These are phyloP conservation scores for Moringa oleifera DNA, from an alignment of 345 rosid species.

Conservation along the genomic window DNA sequence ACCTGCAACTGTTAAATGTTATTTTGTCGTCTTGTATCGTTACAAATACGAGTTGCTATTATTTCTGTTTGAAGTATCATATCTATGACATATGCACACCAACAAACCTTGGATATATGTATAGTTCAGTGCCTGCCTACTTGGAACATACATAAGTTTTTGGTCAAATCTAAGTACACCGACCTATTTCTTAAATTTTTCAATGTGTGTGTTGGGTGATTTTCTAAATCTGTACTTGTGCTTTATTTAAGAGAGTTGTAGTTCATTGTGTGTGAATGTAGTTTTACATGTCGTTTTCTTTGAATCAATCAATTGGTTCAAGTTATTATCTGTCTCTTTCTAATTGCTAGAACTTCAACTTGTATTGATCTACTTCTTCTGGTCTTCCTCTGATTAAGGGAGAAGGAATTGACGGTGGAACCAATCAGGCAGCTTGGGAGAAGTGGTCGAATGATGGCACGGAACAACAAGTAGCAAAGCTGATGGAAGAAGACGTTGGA, in stretches of 20 bases:
- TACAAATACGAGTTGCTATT: too few relatives aligned
- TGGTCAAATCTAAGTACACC: too few relatives aligned
- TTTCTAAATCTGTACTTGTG: too few relatives aligned
- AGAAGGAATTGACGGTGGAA: conserved; percentile 42
- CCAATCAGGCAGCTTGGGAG: conserved; percentile 51
- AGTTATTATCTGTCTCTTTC: conserved; percentile 10
- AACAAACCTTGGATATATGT: too few relatives aligned
- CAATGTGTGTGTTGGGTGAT: too few relatives aligned
- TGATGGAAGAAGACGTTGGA: conserved; percentile 79
- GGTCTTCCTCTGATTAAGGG: conserved; percentile 28
- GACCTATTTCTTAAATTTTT: too few relatives aligned
- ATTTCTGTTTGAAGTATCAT: too few relatives aligned
- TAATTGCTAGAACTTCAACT: not conserved
- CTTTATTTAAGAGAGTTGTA: too few relatives aligned
- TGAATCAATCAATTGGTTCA: not conserved
- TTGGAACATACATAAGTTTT: too few relatives aligned
- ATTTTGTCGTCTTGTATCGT: not conserved
- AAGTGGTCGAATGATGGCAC: conserved; percentile 71
- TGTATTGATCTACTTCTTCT: conserved; percentile 5
- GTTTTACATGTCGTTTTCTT: not conserved
- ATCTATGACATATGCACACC: too few relatives aligned
- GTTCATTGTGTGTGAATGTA: not conserved
- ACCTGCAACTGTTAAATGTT: not conserved
- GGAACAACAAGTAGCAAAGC: conserved; percentile 62
- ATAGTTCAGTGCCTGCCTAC: too few relatives aligned